phyloP scores from a whole-genome alignment of 345 rosid genomes.

The Salix brachista region DNA sequence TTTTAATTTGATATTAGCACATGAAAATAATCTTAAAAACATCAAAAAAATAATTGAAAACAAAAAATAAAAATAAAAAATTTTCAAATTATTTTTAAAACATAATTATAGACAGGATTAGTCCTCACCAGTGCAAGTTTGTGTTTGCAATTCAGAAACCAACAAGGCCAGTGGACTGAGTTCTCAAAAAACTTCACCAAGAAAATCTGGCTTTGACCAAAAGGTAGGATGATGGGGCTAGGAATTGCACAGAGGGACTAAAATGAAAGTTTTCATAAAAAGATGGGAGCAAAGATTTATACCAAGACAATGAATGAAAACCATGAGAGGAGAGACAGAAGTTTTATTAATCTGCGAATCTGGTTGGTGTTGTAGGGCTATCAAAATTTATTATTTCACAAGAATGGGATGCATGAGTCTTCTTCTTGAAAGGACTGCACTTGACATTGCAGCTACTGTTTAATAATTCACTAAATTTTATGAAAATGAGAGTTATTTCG shows the following conservation, averaged over 20 bases:
- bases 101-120: too few relatives aligned
- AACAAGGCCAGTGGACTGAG: background rate
- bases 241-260: too few relatives aligned
- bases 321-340: background rate
- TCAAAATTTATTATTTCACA: background rate
- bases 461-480: background rate
- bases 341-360: background rate
- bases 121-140: too few relatives aligned
- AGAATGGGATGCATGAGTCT: background rate
- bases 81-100: too few relatives aligned
- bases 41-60: too few relatives aligned
- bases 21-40: too few relatives aligned
- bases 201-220: too few relatives aligned
- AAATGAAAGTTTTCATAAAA: too few relatives aligned
- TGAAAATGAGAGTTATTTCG: background rate
- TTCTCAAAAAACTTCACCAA: background rate
- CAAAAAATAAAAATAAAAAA: too few relatives aligned
- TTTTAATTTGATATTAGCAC: too few relatives aligned
- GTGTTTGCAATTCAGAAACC: background rate
- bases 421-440: background rate
- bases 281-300: too few relatives aligned
- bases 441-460: background rate
- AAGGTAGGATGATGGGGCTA: too few relatives aligned
- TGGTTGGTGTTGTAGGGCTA: background rate
- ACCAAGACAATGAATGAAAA: background rate